Percentiles rank a stretch among this genome's conserved stretches.
Evolutionary conservation across 208 protist genomes (phyloP).

Genomic region (Wallacemonas sp.): DNA sequence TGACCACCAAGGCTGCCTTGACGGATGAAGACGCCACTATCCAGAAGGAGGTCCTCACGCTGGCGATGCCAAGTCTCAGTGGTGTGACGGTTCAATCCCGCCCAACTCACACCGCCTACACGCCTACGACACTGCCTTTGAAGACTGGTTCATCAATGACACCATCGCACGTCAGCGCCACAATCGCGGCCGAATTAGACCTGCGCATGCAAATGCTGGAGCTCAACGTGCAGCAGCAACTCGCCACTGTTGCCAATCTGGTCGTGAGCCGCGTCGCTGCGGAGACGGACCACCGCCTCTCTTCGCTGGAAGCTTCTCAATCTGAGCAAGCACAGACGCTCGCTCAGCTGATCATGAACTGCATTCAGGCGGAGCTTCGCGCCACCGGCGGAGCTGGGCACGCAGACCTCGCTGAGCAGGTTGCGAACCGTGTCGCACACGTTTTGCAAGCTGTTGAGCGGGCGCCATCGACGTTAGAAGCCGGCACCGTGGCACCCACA

Average conservation of each 20-base stretch:
- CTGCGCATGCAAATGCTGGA: constrained; percentile 47
- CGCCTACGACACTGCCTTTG: neutral
- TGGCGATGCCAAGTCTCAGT: constrained; percentile 48
- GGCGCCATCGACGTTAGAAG: neutral
- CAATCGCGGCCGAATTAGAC: neutral
- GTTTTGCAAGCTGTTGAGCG: constrained; percentile 13
- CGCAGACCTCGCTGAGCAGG: neutral
- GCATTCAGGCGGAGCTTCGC: constrained; percentile 47
- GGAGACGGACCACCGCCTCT: constrained; percentile 33
- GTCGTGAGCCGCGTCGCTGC: constrained; percentile 40
- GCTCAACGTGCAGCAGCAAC: constrained; percentile 45
- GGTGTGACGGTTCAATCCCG: constrained; percentile 43
- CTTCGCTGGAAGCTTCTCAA: constrained; percentile 35
- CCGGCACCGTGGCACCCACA: neutral
- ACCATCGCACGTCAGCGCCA: neutral
- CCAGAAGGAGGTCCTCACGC: constrained; percentile 60
- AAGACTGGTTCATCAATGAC: neutral
- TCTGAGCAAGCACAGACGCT: constrained; percentile 30
- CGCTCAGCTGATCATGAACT: constrained; percentile 49
- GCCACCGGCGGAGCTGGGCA: constrained; percentile 15
- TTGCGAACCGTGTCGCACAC: neutral
- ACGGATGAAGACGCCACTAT: constrained; percentile 70
- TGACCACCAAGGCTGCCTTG: constrained; percentile 55
- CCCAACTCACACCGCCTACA: constrained; percentile 20
- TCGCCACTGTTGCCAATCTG: constrained; percentile 65